Evolutionary conservation across 208 protist genomes (phyloP).

Genomic region (Trypanosoma theileri): DNA sequence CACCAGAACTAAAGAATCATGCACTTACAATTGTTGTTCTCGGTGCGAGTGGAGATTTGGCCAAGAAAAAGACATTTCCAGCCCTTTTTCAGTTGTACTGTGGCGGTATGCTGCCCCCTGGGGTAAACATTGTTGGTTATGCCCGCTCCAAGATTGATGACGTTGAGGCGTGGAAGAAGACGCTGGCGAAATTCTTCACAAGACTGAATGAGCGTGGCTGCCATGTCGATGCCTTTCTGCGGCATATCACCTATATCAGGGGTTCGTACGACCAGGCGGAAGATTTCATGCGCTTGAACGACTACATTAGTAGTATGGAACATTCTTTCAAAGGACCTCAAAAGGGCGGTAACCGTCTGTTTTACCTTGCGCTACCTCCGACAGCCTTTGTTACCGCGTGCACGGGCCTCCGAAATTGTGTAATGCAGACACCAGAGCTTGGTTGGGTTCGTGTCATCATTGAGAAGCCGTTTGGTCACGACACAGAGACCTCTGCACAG

Average conservation of each 20-base stretch:
- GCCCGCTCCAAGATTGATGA: slow-evolving; percentile 79
- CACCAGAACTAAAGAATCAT: slow-evolving; percentile 46
- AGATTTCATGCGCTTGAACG: slow-evolving; percentile 74
- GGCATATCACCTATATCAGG: slow-evolving; percentile 64
- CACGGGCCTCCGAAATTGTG: slow-evolving; percentile 48
- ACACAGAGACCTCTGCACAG: slow-evolving; percentile 75
- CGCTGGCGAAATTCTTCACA: slow-evolving; percentile 60
- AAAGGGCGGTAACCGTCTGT: slow-evolving; percentile 82
- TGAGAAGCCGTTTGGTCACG: slow-evolving; percentile 93
- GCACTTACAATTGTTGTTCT: slow-evolving; percentile 85
- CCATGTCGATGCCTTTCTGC: slow-evolving; percentile 72
- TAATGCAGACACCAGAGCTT: slow-evolving; percentile 49
- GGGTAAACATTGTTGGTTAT: slow-evolving; percentile 87
- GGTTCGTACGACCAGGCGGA: slow-evolving; percentile 76
- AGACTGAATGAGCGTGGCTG: slow-evolving; percentile 43
- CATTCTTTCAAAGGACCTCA: slow-evolving; percentile 32
- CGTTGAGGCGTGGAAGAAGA: slow-evolving; percentile 65
- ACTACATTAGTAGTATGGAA: slow-evolving; percentile 54
- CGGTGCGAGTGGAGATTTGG: slow-evolving; percentile 89
- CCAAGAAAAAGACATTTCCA: slow-evolving; percentile 93
- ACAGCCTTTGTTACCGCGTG: slow-evolving; percentile 70
- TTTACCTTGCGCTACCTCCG: slow-evolving; percentile 91
- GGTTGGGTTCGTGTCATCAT: slow-evolving; percentile 89
- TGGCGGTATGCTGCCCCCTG: slow-evolving; percentile 66
- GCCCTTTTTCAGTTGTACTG: slow-evolving; percentile 90